These are phyloP conservation scores for Cladochytrium replicatum DNA, from an alignment of 192 early-diverging fungal species.

Conservation along the genomic window DNA sequence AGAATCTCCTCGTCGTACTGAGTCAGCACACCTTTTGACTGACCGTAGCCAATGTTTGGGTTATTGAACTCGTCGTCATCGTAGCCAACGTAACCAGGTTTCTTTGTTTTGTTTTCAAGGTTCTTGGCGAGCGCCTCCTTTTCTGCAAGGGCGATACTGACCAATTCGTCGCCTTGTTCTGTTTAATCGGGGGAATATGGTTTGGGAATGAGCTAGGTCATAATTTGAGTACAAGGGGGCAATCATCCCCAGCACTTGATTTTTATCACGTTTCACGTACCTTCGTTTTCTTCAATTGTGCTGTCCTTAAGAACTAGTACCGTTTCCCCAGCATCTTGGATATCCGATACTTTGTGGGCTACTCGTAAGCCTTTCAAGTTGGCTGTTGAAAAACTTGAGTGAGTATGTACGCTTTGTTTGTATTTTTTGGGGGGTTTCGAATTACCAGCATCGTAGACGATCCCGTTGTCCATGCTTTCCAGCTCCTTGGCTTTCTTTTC, in stretches of 20 bases:
- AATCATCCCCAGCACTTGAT: too few species aligned
- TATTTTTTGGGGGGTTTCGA: slow-evolving; percentile 8
- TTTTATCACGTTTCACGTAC: slow-evolving; percentile 5
- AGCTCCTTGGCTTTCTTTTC: slow-evolving; percentile 25
- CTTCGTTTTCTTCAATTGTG: slow-evolving; percentile 50
- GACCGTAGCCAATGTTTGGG: slow-evolving; percentile 30
- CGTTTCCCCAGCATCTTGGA: slow-evolving; percentile 57
- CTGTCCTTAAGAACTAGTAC: slow-evolving; percentile 84
- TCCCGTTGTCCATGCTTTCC: slow-evolving; percentile 20
- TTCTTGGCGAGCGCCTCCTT: slow-evolving; percentile 57
- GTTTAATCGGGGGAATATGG: not conserved
- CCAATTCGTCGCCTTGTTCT: slow-evolving; percentile 65
- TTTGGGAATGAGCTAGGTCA: not conserved
- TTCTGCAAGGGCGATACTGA: slow-evolving; percentile 59
- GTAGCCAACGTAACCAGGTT: slow-evolving; percentile 56
- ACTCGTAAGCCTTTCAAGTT: slow-evolving; percentile 69
- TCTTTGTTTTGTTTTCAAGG: slow-evolving; percentile 60
- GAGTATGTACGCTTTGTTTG: not conserved
- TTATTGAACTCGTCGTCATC: slow-evolving; percentile 55
- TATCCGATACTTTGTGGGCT: slow-evolving; percentile 57
- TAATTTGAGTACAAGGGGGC: not conserved
- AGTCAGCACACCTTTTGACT: slow-evolving; percentile 48
- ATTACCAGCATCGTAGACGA: not conserved
- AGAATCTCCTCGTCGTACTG: slow-evolving; percentile 74
- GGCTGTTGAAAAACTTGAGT: slow-evolving; percentile 9